Conservation (phyloP, 768 basidiomycete species). For the Agaricus bisporus region DNA sequence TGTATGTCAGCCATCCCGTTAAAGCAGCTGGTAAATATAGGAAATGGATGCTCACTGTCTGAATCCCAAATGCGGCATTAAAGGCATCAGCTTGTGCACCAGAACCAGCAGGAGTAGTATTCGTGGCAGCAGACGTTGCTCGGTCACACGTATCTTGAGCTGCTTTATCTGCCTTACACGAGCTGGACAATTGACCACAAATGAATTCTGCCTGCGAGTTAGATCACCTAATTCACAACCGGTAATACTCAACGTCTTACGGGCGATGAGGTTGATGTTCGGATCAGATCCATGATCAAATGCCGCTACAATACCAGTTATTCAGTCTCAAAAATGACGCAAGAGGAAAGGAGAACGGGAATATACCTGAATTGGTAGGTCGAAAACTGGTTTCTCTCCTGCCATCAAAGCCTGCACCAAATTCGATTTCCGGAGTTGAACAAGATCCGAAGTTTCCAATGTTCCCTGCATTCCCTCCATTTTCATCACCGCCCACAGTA, state of each 20-base stretch:
- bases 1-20: background rate
- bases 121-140: slow-evolving; percentile 34
- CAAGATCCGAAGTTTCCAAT: slow-evolving; percentile 47
- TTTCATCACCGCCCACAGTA: slow-evolving; percentile 3
- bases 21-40: background rate
- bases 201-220: slow-evolving; percentile 30
- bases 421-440: slow-evolving; percentile 47
- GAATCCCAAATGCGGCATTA: slow-evolving; percentile 51
- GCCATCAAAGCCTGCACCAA: slow-evolving; percentile 47
- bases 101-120: slow-evolving; percentile 30
- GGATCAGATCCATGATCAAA: slow-evolving; percentile 58
- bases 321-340: background rate
- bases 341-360: background rate
- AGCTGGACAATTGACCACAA: slow-evolving; percentile 49
- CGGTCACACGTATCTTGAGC: slow-evolving; percentile 42
- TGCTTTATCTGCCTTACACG: slow-evolving; percentile 47
- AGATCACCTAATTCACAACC: background rate
- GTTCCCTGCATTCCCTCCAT: slow-evolving; percentile 11
- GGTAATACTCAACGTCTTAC: slow-evolving; percentile 18
- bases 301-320: slow-evolving; percentile 23
- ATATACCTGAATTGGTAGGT: slow-evolving; percentile 39
- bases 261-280: slow-evolving; percentile 52
- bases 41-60: slow-evolving; percentile 29
- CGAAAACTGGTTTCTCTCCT: slow-evolving; percentile 50
- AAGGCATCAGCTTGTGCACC: slow-evolving; percentile 59